These are phyloP conservation scores for Pharnaceum exiguum DNA, from an alignment of 148 eudicot species.

Conservation along the genomic window DNA sequence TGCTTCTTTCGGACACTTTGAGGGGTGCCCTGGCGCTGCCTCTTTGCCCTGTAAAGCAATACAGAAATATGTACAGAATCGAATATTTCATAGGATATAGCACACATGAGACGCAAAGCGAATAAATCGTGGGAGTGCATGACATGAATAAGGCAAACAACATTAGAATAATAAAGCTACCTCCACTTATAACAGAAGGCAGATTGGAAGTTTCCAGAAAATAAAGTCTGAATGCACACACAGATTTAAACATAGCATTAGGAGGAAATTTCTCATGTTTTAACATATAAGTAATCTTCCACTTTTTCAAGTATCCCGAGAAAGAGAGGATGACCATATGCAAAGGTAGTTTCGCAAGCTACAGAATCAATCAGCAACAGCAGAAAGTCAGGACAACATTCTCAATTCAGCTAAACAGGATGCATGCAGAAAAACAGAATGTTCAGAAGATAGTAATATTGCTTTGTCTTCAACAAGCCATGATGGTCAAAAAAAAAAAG, in stretches of 20 bases:
- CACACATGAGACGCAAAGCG: neutral
- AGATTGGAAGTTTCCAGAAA: no score
- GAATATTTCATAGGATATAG: neutral
- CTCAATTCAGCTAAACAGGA: neutral
- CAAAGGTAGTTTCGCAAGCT: neutral
- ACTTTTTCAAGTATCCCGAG: neutral
- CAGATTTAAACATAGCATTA: no score
- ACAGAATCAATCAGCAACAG: neutral
- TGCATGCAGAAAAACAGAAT: neutral
- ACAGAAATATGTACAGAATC: neutral
- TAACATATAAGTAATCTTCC: neutral
- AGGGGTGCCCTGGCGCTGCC: constrained; percentile 25
- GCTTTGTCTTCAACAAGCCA: neutral
- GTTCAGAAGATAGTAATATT: neutral
- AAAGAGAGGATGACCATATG: neutral
- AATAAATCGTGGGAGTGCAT: neutral
- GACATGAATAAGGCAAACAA: no score
- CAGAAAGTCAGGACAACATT: neutral
- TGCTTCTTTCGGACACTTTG: constrained; percentile 29
- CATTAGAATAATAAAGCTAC: no score
- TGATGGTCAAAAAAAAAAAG: no score
- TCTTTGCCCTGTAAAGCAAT: constrained; percentile 49
- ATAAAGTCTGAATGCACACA: no score
- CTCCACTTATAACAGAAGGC: no score
- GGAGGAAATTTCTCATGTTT: no score